Conservation (phyloP, 139 green algal species). For the Chlamydomonas sphaeroides region DNA sequence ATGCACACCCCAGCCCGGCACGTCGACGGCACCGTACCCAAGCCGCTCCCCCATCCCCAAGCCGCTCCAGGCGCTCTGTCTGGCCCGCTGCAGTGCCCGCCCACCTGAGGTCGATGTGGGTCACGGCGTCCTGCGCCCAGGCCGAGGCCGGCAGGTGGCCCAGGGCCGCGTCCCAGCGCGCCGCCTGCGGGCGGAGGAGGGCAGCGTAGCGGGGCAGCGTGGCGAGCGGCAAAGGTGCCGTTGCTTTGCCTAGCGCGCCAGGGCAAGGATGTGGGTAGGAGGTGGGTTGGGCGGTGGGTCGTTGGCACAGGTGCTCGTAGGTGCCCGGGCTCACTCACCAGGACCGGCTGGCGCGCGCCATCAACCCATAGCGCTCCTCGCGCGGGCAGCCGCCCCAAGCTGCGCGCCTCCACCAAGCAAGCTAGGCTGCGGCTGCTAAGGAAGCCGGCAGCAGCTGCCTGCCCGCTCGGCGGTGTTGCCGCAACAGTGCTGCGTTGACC, state of each 20-base stretch:
- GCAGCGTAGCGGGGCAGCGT: not conserved
- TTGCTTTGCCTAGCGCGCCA: too few relatives aligned
- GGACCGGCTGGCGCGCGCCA: not conserved
- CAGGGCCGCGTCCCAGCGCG: constrained; percentile 1
- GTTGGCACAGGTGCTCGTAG: not conserved
- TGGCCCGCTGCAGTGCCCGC: too few relatives aligned
- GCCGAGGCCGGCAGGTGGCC: not conserved
- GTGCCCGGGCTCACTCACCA: not conserved
- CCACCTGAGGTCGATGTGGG: constrained; percentile 13
- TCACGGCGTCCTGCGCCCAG: constrained; percentile 10
- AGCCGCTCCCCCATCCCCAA: too few relatives aligned
- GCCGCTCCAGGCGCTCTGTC: too few relatives aligned
- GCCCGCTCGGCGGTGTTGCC: too few relatives aligned
- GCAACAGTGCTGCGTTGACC: too few relatives aligned
- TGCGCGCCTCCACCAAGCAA: not conserved
- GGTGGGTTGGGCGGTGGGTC: not conserved
- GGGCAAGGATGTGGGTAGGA: not conserved
- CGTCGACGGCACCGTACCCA: not conserved
- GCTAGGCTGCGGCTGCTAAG: not conserved
- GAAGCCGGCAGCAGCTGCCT: too few relatives aligned
- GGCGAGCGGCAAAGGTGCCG: not conserved
- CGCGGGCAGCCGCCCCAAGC: not conserved
- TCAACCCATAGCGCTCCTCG: not conserved
- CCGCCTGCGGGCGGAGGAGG: not conserved
- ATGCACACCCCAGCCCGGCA: too few relatives aligned